Conservation (phyloP, 805 yeast species). For the Kluyveromyces lactis region DNA sequence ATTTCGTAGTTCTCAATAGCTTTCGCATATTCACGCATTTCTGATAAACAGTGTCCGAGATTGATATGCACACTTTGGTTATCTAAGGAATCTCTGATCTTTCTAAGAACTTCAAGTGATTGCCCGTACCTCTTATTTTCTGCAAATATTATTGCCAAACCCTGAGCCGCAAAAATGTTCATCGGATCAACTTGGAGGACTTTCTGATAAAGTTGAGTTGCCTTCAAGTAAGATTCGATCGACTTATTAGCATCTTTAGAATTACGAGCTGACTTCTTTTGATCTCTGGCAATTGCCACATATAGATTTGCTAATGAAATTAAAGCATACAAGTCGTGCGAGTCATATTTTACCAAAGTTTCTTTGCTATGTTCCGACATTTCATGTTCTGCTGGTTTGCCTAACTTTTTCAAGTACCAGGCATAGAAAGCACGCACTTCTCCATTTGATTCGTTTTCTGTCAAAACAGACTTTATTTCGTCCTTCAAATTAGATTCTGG, state of each 20-base stretch:
- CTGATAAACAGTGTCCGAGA: constrained; percentile 79
- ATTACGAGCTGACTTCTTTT: constrained; percentile 34
- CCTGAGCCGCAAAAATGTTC: constrained; percentile 96
- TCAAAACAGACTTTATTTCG: constrained; percentile 49
- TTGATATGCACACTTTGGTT: constrained; percentile 79
- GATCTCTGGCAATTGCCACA: constrained; percentile 71
- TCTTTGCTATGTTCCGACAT: constrained; percentile 80
- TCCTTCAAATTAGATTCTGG: constrained; percentile 37
- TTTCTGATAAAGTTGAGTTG: constrained; percentile 87
- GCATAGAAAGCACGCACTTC: constrained; percentile 89
- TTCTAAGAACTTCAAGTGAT: constrained; percentile 81
- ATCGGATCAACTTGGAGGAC: constrained; percentile 75
- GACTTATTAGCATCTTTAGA: constrained; percentile 40
- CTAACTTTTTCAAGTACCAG: constrained; percentile 59
- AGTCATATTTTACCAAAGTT: constrained; percentile 71
- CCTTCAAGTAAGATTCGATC: constrained; percentile 74
- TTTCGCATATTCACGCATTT: constrained; percentile 71
- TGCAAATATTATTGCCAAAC: constrained; percentile 86
- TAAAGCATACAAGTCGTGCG: constrained; percentile 85
- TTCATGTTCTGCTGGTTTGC: constrained; percentile 40
- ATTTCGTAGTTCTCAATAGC: constrained; percentile 85
- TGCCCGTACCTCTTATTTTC: constrained; percentile 67
- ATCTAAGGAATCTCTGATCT: constrained; percentile 81
- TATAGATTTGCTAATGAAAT: constrained; percentile 87
- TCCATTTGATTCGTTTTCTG: constrained; percentile 48